phyloP scores from a whole-genome alignment of 371 early-diverging fungal species.

The Mucor velutinosus region DNA sequence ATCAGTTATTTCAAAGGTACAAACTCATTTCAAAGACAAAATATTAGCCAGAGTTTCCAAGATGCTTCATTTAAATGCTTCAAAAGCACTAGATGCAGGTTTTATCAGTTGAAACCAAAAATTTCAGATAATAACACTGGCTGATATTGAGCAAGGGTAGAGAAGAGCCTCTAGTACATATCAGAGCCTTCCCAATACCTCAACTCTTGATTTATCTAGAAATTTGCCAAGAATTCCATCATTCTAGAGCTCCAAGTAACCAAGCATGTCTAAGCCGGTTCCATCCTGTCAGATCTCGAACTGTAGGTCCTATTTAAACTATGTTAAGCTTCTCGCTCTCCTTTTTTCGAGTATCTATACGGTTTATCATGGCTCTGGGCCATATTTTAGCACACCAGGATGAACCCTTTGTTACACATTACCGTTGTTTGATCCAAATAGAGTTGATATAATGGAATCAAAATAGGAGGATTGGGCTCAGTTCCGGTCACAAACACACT shows the following conservation, averaged over 20 bases:
- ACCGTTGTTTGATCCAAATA: not conserved
- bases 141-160: not conserved
- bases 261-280: not conserved
- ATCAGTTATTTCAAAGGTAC: too few relatives aligned
- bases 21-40: too few relatives aligned
- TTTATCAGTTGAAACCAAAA: not conserved
- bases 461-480: conserved; percentile 6
- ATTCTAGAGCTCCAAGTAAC: not conserved
- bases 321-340: too few relatives aligned
- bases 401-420: not conserved
- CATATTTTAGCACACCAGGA: not conserved
- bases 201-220: too few relatives aligned
- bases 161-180: too few relatives aligned
- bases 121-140: not conserved
- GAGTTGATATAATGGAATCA: not conserved
- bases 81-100: not conserved
- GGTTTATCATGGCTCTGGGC: not conserved
- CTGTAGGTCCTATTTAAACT: not conserved
- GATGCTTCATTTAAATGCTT: too few relatives aligned
- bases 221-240: not conserved
- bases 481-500: not conserved
- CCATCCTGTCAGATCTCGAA: not conserved
- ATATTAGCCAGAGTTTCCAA: too few relatives aligned
- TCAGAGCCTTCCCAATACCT: too few relatives aligned
- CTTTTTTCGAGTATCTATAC: not conserved